phyloP scores from a whole-genome alignment of 2,329 filamentous ascomycete species.

The Blastomyces parvus region DNA sequence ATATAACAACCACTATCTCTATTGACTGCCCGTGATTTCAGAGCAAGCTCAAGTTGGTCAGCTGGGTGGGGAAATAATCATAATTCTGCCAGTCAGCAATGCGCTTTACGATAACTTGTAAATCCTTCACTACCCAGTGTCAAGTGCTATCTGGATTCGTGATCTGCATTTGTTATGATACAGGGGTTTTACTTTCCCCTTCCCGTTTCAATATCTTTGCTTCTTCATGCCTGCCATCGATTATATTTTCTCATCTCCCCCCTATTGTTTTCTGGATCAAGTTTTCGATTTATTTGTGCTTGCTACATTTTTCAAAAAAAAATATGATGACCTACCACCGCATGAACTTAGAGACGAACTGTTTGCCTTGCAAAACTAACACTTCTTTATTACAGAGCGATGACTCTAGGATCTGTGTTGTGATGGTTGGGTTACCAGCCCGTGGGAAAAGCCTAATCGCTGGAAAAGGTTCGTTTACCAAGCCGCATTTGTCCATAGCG shows the following conservation, averaged over 20 bases:
- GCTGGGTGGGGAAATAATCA: not conserved
- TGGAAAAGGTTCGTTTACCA: conserved; percentile 65
- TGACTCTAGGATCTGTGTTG: conserved; percentile 92
- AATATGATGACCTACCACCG: not conserved
- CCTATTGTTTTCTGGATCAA: not conserved
- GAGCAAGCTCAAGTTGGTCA: not conserved
- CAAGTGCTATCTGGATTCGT: not conserved
- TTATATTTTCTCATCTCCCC: not conserved
- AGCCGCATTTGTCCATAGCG: not conserved
- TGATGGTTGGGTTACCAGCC: conserved; percentile 96
- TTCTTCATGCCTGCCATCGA: not conserved
- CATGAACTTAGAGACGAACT: not conserved
- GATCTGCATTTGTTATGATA: not conserved
- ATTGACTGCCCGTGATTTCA: not conserved
- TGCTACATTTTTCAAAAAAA: not conserved
- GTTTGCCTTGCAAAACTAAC: conserved; percentile 7
- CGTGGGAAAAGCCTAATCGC: conserved; percentile 96
- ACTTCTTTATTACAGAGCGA: conserved; percentile 57
- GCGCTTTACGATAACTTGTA: conserved; percentile 22
- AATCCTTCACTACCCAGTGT: conserved; percentile 12
- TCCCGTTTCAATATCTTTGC: not conserved
- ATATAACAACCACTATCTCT: not conserved
- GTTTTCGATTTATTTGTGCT: not conserved
- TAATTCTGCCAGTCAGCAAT: conserved; percentile 5
- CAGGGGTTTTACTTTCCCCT: not conserved